Conservation (phyloP, 495 filamentous ascomycete genomes). For the Xylaria acuta region DNA sequence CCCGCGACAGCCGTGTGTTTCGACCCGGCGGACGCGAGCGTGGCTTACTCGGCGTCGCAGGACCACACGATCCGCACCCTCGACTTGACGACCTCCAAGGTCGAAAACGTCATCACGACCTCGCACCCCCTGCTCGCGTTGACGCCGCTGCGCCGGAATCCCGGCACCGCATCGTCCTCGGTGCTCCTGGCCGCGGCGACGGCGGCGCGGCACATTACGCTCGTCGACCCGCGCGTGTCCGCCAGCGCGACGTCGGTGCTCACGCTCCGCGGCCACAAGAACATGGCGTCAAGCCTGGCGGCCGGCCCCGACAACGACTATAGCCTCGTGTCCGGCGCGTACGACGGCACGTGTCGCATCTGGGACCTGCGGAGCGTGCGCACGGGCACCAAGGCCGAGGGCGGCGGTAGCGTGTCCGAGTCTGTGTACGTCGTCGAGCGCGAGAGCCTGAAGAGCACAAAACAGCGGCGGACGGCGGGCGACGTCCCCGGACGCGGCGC, state of each 20-base stretch:
- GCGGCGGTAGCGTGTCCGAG: conserved; percentile 72
- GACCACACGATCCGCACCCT: conserved; percentile 91
- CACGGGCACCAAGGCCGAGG: conserved; percentile 65
- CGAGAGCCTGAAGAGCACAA: conserved; percentile 61
- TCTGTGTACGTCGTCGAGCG: conserved; percentile 81
- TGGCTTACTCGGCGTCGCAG: conserved; percentile 86
- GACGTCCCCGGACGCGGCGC: conserved; percentile 64
- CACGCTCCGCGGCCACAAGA: conserved; percentile 88
- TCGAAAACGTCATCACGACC: conserved; percentile 80
- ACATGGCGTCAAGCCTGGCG: conserved; percentile 76
- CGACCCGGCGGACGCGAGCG: conserved; percentile 79
- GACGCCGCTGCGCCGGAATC: conserved; percentile 63
- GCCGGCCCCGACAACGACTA: conserved; percentile 76
- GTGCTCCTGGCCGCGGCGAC: conserved; percentile 84
- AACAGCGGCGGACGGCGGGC: conserved; percentile 58
- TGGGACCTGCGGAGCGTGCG: conserved; percentile 88
- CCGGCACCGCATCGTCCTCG: conserved; percentile 39
- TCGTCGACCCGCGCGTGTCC: conserved; percentile 84
- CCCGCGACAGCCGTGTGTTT: conserved; percentile 80
- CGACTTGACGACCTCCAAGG: conserved; percentile 78
- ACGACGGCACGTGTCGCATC: conserved; percentile 88
- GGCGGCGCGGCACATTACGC: conserved; percentile 82
- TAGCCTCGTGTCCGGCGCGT: conserved; percentile 78
- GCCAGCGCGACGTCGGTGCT: conserved; percentile 76
- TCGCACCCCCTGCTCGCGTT: conserved; percentile 82